Evolutionary conservation across 2,329 filamentous ascomycete species (phyloP).

Genomic region (Sporothrix euskadiensis): DNA sequence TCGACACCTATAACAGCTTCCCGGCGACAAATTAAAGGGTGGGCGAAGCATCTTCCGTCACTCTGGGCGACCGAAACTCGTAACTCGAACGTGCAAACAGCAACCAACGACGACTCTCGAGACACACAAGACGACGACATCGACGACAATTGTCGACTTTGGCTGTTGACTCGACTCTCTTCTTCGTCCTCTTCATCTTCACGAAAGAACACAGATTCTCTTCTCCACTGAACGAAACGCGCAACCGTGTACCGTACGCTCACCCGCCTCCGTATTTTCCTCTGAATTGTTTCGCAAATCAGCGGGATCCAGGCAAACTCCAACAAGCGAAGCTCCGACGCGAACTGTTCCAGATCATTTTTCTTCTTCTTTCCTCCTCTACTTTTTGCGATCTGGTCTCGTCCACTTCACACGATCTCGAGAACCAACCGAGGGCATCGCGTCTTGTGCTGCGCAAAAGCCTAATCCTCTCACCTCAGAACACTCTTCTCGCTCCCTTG

Average conservation of each 20-base stretch:
- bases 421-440: neutral
- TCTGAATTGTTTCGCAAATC: conserved; percentile 8
- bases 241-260: conserved; percentile 7
- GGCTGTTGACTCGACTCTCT: neutral
- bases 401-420: neutral
- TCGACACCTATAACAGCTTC: conserved; percentile 21
- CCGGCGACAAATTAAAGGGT: conserved; percentile 20
- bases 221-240: neutral
- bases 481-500: neutral
- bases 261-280: neutral
- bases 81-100: neutral
- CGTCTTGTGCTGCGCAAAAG: conserved; percentile 20
- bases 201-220: neutral
- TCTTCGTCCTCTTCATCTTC: neutral
- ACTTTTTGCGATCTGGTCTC: conserved; percentile 2
- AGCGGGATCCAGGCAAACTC: neutral
- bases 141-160: neutral
- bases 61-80: conserved; percentile 22
- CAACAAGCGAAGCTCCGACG: conserved; percentile 15
- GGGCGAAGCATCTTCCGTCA: conserved; percentile 17
- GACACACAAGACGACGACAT: neutral
- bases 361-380: neutral
- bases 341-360: conserved; percentile 13
- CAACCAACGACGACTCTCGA: neutral
- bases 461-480: neutral